Evolutionary conservation across 2,329 filamentous ascomycete genomes (phyloP).

Genomic region (Alternaria sp.): DNA sequence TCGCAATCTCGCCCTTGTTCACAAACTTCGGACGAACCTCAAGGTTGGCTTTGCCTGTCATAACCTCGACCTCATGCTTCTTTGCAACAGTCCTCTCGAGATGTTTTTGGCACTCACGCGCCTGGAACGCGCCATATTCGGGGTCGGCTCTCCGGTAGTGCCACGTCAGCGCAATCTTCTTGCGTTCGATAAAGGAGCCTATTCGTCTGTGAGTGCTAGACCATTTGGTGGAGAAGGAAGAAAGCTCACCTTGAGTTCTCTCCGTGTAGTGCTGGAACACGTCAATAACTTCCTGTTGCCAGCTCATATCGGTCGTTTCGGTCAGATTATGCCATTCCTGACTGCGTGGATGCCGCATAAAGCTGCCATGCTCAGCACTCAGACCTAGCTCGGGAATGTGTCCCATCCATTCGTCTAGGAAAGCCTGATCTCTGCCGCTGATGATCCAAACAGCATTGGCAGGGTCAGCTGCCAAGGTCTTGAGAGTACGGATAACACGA

Average conservation of each 20-base stretch:
- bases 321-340: constrained; percentile 89
- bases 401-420: constrained; percentile 90
- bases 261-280: constrained; percentile 91
- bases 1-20: constrained; percentile 96
- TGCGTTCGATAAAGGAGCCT: constrained; percentile 93
- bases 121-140: constrained; percentile 81
- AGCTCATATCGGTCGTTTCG: constrained; percentile 86
- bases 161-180: constrained; percentile 94
- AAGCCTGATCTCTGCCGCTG: constrained; percentile 90
- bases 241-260: constrained; percentile 74
- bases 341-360: constrained; percentile 81
- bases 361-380: constrained; percentile 95
- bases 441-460: constrained; percentile 98
- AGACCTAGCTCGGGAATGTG: constrained; percentile 89
- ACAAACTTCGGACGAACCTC: constrained; percentile 97
- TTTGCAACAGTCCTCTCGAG: constrained; percentile 78
- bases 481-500: constrained; percentile 80
- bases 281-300: constrained; percentile 85
- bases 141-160: constrained; percentile 93
- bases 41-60: constrained; percentile 95
- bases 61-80: constrained; percentile 92
- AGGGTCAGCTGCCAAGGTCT: constrained; percentile 78
- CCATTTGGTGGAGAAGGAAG: too few relatives aligned
- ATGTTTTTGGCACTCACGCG: constrained; percentile 80
- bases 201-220: constrained; percentile 23